These are phyloP conservation scores for Hypomontagnella monticulosa DNA, from an alignment of 495 filamentous ascomycete genomes.

Conservation along the genomic window DNA sequence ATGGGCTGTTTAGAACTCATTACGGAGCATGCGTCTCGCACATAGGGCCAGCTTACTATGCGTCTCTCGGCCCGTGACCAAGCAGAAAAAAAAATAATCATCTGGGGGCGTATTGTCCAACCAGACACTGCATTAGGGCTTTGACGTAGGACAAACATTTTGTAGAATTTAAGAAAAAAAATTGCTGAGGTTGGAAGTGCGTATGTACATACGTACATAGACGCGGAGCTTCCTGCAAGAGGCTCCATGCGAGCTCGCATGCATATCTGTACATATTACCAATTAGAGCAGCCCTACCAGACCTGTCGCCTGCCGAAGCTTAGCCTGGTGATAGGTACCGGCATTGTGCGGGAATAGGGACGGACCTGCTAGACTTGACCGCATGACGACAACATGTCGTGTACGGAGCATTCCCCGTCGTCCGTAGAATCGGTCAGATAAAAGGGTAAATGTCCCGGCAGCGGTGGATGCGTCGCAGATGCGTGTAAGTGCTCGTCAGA, in stretches of 20 bases:
- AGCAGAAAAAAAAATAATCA: neutral
- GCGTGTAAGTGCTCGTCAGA: neutral
- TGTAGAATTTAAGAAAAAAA: too few species aligned
- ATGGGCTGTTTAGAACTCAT: neutral
- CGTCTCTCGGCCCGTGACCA: slow-evolving; percentile 33
- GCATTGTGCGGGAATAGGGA: slow-evolving; percentile 16
- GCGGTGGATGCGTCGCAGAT: neutral
- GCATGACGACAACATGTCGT: slow-evolving; percentile 22
- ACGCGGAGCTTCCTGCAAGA: slow-evolving; percentile 21
- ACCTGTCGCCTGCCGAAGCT: neutral
- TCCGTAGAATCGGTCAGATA: slow-evolving; percentile 21
- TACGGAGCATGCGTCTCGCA: too few species aligned
- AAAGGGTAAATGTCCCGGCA: slow-evolving; percentile 25
- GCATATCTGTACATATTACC: neutral
- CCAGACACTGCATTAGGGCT: slow-evolving; percentile 28
- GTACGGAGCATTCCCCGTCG: neutral
- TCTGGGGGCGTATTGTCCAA: slow-evolving; percentile 15
- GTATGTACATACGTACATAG: slow-evolving; percentile 6
- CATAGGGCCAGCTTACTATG: slow-evolving; percentile 34
- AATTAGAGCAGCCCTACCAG: slow-evolving; percentile 7
- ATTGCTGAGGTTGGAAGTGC: too few species aligned
- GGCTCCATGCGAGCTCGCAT: neutral
- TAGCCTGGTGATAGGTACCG: slow-evolving; percentile 3
- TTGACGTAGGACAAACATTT: slow-evolving; percentile 29
- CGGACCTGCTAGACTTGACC: slow-evolving; percentile 6